Conservation (phyloP, 1,284 basidiomycete genomes). For the Paramarasmius palmivorus region DNA sequence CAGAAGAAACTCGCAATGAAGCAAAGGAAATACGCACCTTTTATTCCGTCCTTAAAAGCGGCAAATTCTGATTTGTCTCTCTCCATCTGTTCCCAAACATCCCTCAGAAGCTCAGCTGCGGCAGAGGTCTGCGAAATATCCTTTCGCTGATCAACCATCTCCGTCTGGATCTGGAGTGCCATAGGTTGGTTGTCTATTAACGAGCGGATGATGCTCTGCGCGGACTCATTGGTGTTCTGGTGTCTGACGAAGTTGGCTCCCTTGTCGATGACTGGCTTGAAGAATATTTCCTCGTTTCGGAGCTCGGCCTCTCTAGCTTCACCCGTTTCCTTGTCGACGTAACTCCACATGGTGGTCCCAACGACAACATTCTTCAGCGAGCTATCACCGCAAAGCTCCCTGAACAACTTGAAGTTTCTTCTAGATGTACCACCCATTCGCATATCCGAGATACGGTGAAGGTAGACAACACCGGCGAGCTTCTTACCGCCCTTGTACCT, state of each 20-base stretch:
- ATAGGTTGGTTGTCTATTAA: constrained; percentile 32
- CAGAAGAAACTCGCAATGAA: not conserved
- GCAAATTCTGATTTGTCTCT: constrained; percentile 36
- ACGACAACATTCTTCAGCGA: constrained; percentile 45
- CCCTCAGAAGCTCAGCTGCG: constrained; percentile 37
- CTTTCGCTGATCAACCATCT: constrained; percentile 40
- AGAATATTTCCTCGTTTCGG: constrained; percentile 33
- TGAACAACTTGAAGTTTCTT: constrained; percentile 46
- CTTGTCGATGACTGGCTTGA: constrained; percentile 37
- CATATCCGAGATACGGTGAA: constrained; percentile 49
- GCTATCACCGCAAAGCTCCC: constrained; percentile 43
- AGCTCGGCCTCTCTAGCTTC: constrained; percentile 36
- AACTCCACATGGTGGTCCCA: constrained; percentile 46
- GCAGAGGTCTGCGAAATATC: constrained; percentile 39
- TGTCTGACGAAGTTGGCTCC: constrained; percentile 38
- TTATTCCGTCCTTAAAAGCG: constrained; percentile 37
- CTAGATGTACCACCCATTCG: constrained; percentile 41
- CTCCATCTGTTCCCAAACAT: constrained; percentile 33
- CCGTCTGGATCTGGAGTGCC: constrained; percentile 39
- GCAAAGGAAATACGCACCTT: constrained; percentile 12
- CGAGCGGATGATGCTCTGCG: constrained; percentile 28
- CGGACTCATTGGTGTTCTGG: constrained; percentile 27
- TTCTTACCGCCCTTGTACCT: constrained; percentile 39
- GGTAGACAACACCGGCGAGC: constrained; percentile 43
- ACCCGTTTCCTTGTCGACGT: constrained; percentile 33